Evolutionary conservation across 2,329 filamentous ascomycete genomes (phyloP).

Genomic region (Epichloe aotearoae): DNA sequence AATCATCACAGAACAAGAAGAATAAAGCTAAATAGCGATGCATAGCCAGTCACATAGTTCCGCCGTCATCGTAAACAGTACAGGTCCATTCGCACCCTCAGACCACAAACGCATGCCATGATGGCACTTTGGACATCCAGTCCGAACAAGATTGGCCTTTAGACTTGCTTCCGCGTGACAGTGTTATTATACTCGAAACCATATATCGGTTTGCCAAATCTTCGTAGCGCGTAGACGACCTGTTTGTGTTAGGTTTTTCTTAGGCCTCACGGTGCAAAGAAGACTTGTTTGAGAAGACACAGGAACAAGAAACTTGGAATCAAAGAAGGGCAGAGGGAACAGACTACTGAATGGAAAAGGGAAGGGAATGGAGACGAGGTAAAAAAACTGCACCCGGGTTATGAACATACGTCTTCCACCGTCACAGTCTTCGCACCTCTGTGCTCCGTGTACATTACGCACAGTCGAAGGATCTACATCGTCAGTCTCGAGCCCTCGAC

Average conservation of each 20-base stretch:
- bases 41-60: too few relatives aligned
- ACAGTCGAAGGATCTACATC: conserved; percentile 37
- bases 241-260: conserved; percentile 14
- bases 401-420: conserved; percentile 39
- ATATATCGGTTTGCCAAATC: conserved; percentile 40
- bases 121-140: too few relatives aligned
- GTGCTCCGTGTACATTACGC: conserved; percentile 39
- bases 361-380: background rate
- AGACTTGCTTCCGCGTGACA: background rate
- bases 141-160: too few relatives aligned
- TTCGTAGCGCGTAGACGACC: conserved; percentile 39
- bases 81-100: too few relatives aligned
- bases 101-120: too few relatives aligned
- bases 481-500: background rate
- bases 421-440: conserved; percentile 48
- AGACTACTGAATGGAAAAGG: background rate
- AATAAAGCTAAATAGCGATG: too few relatives aligned
- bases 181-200: conserved; percentile 34
- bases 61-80: too few relatives aligned
- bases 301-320: too few relatives aligned
- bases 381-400: background rate
- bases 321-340: background rate
- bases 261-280: too few relatives aligned
- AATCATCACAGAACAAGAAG: too few relatives aligned
- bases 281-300: too few relatives aligned